Evolutionary conservation across 345 rosid genomes (phyloP), one percentile per base, ranked within the genome.

Genomic region (Populus davidiana): DNA sequence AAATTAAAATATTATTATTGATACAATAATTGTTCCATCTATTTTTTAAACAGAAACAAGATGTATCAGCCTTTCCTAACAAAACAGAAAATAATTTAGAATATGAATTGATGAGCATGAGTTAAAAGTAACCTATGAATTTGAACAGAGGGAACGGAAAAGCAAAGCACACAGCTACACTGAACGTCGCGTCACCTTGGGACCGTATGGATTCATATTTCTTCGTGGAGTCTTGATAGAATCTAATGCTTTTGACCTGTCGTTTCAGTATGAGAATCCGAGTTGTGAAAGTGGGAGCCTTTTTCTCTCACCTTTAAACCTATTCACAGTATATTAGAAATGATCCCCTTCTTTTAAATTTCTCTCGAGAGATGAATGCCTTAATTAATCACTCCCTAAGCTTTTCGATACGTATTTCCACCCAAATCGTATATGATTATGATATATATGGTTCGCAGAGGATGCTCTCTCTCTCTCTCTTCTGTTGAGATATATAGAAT

Each of bases 191-290:
- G 54, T 17, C 21, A 16, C 47, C 14, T 41, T 1, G 47, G 13
- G 10, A 41, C 47, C 13, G 11, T 11, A 43, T 54, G 61, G 21
- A 21, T 7, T 54, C n/a, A 2, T 71, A 39, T 21, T 17, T 59
- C 59, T 67, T 56, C 6, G 41, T 16, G 39, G 35, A 31, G 43
- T 52, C 5, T 52, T 66, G 33, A 9, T 27, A 17, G 85, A 72
- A 85, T 85, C 74, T 78, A 1, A 77, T 80, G 52, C 79, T 75
- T 75, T 80, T 61, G 75, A 47, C 73, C 36, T 63, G 50, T 16
- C 20, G 68, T 70, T 44, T 20, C 52, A 62, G 33, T 68, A 5
- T 27, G 36, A 70, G 81, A 79, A 76, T 74, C 75, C 36, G 67
- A 63, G 20, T 64, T 18, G 56, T 16, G 38, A 52, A 36, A 64